Evolutionary conservation across 345 rosid genomes (phyloP), one percentile per base, ranked within the genome.

Genomic region (Salix brachista): DNA sequence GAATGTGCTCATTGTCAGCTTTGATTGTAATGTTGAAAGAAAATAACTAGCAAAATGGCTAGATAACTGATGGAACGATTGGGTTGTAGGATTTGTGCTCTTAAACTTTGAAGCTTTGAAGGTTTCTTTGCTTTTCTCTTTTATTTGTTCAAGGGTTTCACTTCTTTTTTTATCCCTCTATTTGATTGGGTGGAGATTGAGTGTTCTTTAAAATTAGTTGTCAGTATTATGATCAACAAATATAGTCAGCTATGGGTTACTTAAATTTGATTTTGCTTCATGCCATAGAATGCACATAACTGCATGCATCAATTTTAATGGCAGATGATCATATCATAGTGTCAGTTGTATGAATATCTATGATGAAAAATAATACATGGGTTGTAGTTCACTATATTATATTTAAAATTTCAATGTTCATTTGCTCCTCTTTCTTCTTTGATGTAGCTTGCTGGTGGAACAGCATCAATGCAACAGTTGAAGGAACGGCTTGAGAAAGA

Each of bases 401-500:
- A 28, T 60, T 32, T 58, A 32, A 42, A 30, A 56, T 66, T 39
- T 2, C 3, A 34, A 7, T 41, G 13, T 14, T 54, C 34, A 26
- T 77, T 41, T 61, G 16, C 46, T 77, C 73, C 4, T 62, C 25
- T 79, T 52, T 79, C 69, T 25, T 65, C 13, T 62, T 52, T 46
- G 75, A 76, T 80, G n/a, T 83, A 95, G 99, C 97, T 95, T 83
- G 93, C 98, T 80, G 99, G 99, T 82, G 99, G 99, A 78, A 95
- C 99, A 41, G 92, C 99, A 82, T 93, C 99, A 21, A 95, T 95
- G 98, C 99, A 95, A 85, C 99, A 95, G 80, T 77, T 93, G 86
- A 95, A 95, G 90, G 99, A 95, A 80, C 97, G 98, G 42, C 98
- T 95, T 36, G 99, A 95, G 86, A 95, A 95, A 85, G 99, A 95